These are phyloP conservation scores for Trichosporon faecale DNA, from an alignment of 1,284 basidiomycete species.

Conservation along the genomic window DNA sequence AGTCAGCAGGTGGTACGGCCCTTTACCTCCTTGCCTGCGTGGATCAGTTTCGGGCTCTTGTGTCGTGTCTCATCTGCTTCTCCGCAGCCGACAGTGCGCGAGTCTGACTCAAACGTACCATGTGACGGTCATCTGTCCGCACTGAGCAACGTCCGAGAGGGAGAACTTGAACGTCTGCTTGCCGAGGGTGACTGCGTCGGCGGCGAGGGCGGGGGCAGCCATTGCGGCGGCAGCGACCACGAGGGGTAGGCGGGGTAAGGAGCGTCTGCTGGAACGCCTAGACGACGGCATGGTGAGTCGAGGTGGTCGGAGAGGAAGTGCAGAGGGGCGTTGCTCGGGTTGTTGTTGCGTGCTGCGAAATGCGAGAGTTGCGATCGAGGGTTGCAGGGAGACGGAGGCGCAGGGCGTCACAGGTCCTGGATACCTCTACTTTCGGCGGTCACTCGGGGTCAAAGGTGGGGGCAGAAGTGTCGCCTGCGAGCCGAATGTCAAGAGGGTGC, in stretches of 20 bases:
- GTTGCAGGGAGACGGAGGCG: not conserved
- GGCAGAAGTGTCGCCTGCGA: not conserved
- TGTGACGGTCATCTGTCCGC: not conserved
- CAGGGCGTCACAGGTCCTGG: not conserved
- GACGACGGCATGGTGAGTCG: not conserved
- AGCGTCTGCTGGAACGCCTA: not conserved
- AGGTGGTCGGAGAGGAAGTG: not conserved
- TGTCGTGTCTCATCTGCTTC: not conserved
- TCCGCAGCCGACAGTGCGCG: not conserved
- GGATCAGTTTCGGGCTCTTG: not conserved
- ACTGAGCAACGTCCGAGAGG: not conserved
- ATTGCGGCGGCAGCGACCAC: not conserved
- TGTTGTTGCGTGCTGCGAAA: not conserved
- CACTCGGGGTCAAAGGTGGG: not conserved
- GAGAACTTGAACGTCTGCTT: not conserved
- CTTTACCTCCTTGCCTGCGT: conserved; percentile 1
- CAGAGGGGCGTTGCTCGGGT: not conserved
- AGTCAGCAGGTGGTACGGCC: not conserved
- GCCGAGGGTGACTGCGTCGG: not conserved
- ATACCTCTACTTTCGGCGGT: not conserved
- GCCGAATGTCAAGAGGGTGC: too few relatives aligned
- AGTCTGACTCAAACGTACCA: not conserved
- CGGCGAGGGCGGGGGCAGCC: not conserved
- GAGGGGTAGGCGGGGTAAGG: not conserved
- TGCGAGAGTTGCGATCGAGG: not conserved